Percentiles rank a stretch among this genome's conserved stretches.
These are phyloP conservation scores for Rhododendron simsii DNA, from an alignment of 148 eudicot genomes.

Conservation along the genomic window DNA sequence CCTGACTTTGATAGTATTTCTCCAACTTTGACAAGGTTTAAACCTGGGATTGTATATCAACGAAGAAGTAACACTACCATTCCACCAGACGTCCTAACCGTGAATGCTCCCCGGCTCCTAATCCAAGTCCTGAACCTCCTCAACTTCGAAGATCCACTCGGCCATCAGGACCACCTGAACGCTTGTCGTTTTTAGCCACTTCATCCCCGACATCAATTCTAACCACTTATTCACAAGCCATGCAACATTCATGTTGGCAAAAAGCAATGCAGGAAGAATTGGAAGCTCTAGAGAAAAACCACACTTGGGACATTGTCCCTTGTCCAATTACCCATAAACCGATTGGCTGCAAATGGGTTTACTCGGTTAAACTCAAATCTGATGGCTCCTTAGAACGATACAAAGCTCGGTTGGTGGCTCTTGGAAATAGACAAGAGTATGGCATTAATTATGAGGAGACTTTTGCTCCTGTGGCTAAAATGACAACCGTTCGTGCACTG, in stretches of 20 bases:
- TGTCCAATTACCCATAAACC: too few species aligned
- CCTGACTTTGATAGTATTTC: not conserved
- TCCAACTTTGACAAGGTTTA: not conserved
- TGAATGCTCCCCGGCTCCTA: not conserved
- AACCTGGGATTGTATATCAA: not conserved
- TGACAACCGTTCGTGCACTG: not conserved
- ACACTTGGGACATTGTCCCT: too few species aligned
- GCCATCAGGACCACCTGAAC: too few species aligned
- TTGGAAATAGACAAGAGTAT: not conserved
- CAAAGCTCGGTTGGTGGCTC: not conserved
- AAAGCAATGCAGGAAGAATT: too few species aligned
- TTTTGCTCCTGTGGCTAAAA: not conserved
- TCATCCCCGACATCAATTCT: too few species aligned
- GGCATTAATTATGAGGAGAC: not conserved
- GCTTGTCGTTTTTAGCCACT: not conserved
- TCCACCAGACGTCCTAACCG: too few species aligned
- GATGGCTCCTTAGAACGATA: not conserved
- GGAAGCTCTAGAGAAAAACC: too few species aligned
- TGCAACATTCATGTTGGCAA: too few species aligned
- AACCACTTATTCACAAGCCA: too few species aligned
- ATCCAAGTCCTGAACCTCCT: not conserved
- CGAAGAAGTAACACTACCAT: not conserved
- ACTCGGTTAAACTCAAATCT: too few species aligned
- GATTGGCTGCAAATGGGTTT: too few species aligned
- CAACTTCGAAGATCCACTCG: too few species aligned